Base-by-base conservation (phyloP, 2,329 filamentous ascomycete genomes). In the Penicillium sp. region DNA sequence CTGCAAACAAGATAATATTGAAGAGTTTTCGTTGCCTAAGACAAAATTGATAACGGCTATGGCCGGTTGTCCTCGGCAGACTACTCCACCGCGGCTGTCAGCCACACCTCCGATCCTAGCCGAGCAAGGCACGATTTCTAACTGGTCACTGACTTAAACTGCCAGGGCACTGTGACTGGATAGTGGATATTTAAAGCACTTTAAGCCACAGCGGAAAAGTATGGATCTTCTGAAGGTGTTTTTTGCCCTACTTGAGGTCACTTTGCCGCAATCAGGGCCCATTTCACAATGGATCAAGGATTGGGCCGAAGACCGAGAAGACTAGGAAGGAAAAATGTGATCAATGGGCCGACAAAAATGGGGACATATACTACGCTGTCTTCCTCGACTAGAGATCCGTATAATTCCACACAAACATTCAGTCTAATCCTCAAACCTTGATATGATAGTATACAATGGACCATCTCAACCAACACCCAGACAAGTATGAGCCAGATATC, bases 171-270 rank as follows among this genome's bases (percentile, higher is more conserved):
- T 38, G 29, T 41, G 39, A 29, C 29, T 45, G 48, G 10, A 58
- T 27, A 51, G 50, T 60, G 58, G 58, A 44, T 13, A 42, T 45
- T 27, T 45, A 6, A 35, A 38, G 17, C n/a, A 43, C 25, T 38
- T 23, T 4, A 27, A 55, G 55, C 58, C 58, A 58, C 58, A 60
- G 50, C 58, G 58, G 58, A 60, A 60, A 60, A 49, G 35, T 58
- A 60, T 60, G 58, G 58, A 58, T 55, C 55, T 52, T 27, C 31
- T 31, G 15, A 12, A 36, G 13, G 8, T 36, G 25, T 3, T 44
- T 58, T 23, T 50, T 35, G 41, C 49, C 54, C 17, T 48, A 6
- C 27, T 38, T 44, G 33, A 36, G 50, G 35, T 49, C 39, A 13
- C 10, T 52, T 44, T 52, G 47, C 48, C 23, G 35, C 31, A 58